These are phyloP conservation scores for Glomus cerebriforme DNA, from an alignment of 192 early-diverging fungal species.

Conservation along the genomic window DNA sequence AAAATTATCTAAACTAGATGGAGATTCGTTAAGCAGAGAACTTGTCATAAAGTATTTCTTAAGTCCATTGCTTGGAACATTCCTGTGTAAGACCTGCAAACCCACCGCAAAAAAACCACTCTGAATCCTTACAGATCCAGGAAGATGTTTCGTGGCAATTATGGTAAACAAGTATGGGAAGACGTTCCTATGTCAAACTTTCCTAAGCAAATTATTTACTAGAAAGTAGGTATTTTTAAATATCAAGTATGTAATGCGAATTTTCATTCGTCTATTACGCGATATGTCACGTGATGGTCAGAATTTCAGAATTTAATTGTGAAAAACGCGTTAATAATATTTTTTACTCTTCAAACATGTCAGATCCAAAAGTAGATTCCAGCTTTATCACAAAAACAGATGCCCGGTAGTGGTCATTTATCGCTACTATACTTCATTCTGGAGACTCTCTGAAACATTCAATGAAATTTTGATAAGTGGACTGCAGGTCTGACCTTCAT, in stretches of 20 bases:
- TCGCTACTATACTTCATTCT: not conserved
- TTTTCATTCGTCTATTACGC: too few species aligned
- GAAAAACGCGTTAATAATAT: too few species aligned
- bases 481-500: not conserved
- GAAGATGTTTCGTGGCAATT: not conserved
- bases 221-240: too few species aligned
- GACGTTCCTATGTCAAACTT: not conserved
- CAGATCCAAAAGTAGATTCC: not conserved
- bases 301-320: too few species aligned
- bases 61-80: conserved; percentile 10
- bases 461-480: conserved; percentile 21
- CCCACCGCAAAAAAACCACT: not conserved
- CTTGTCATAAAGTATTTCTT: too few species aligned
- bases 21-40: too few species aligned
- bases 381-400: not conserved
- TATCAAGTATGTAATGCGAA: too few species aligned
- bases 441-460: not conserved
- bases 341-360: conserved; percentile 10
- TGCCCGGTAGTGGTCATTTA: not conserved
- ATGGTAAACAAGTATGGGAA: conserved; percentile 12
- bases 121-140: too few species aligned
- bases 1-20: too few species aligned
- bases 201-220: too few species aligned
- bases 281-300: too few species aligned
- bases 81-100: conserved; percentile 6